These are phyloP conservation scores for Lachancea sp. DNA, from an alignment of 805 yeast species.

Conservation along the genomic window DNA sequence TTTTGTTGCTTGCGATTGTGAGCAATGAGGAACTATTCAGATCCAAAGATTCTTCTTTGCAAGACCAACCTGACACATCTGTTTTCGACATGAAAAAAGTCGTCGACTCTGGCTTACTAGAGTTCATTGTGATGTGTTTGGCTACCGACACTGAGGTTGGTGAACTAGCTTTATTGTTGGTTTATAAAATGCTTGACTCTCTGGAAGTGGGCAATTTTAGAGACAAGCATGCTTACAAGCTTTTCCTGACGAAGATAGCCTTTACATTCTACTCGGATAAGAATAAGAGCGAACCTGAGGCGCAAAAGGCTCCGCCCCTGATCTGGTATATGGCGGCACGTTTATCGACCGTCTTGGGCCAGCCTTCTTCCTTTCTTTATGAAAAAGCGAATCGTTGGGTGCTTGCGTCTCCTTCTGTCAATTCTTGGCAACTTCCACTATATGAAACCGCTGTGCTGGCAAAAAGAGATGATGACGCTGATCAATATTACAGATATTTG, in stretches of 20 bases:
- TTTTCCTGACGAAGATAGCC: constrained; percentile 42
- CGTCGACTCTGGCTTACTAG: constrained; percentile 49
- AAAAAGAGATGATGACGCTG: constrained; percentile 32
- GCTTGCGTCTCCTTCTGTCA: constrained; percentile 39
- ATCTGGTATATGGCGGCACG: constrained; percentile 51
- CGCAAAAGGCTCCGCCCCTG: constrained; percentile 36
- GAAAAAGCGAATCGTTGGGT: constrained; percentile 67
- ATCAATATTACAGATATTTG: constrained; percentile 49
- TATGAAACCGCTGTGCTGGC: constrained; percentile 30
- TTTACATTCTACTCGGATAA: constrained; percentile 25
- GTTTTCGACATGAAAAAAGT: constrained; percentile 49
- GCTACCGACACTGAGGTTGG: constrained; percentile 27
- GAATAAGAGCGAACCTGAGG: constrained; percentile 11
- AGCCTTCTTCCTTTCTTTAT: constrained; percentile 70
- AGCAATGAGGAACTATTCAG: constrained; percentile 59
- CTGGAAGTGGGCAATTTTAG: constrained; percentile 42
- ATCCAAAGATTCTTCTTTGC: constrained; percentile 17
- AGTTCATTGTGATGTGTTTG: constrained; percentile 41
- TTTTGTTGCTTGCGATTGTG: constrained; percentile 52
- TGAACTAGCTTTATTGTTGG: constrained; percentile 38
- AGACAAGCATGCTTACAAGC: constrained; percentile 49
- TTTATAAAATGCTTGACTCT: constrained; percentile 40
- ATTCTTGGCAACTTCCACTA: constrained; percentile 40
- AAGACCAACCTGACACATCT: constrained; percentile 20
- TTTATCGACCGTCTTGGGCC: constrained; percentile 48